phyloP scores from a whole-genome alignment of 1,139 yeast species.

The Meyerozyma smithsonii region DNA sequence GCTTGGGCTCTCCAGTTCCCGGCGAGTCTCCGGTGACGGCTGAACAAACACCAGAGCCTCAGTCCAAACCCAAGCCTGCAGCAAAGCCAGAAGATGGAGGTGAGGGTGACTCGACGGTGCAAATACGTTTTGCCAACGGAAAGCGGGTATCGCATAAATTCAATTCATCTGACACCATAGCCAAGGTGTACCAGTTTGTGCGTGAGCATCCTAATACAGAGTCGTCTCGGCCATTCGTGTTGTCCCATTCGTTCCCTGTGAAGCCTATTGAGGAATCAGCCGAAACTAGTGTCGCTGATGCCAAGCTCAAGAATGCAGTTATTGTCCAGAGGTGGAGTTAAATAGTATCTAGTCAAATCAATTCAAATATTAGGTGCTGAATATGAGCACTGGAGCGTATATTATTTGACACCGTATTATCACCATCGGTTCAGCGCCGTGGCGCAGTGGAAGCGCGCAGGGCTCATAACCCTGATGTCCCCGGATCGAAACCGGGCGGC shows the following conservation, averaged over 20 bases:
- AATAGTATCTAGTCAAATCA: not conserved
- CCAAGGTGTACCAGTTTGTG: slow-evolving; percentile 66
- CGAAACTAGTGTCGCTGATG: slow-evolving; percentile 58
- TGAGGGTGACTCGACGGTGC: slow-evolving; percentile 71
- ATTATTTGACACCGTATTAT: not conserved
- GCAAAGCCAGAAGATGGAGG: slow-evolving; percentile 26
- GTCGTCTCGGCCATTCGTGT: slow-evolving; percentile 48
- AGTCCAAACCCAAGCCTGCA: slow-evolving; percentile 12
- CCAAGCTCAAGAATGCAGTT: slow-evolving; percentile 80
- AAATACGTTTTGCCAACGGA: slow-evolving; percentile 84
- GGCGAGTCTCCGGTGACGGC: slow-evolving; percentile 44
- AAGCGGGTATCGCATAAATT: slow-evolving; percentile 62
- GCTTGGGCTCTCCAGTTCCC: slow-evolving; percentile 88
- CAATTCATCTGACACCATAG: slow-evolving; percentile 62
- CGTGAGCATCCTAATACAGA: slow-evolving; percentile 38
- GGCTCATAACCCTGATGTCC: slow-evolving; percentile 99
- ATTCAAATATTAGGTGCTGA: not conserved
- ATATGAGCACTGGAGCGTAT: not conserved
- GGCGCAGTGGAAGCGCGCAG: slow-evolving; percentile 99
- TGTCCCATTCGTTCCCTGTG: slow-evolving; percentile 84
- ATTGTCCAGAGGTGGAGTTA: slow-evolving; percentile 77
- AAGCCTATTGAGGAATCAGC: slow-evolving; percentile 57
- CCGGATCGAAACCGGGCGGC: slow-evolving; percentile 99
- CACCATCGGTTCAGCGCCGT: slow-evolving; percentile 52
- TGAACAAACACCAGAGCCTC: slow-evolving; percentile 2